Conservation (phyloP, 371 early-diverging fungal genomes). For the Blakeslea trispora region DNA sequence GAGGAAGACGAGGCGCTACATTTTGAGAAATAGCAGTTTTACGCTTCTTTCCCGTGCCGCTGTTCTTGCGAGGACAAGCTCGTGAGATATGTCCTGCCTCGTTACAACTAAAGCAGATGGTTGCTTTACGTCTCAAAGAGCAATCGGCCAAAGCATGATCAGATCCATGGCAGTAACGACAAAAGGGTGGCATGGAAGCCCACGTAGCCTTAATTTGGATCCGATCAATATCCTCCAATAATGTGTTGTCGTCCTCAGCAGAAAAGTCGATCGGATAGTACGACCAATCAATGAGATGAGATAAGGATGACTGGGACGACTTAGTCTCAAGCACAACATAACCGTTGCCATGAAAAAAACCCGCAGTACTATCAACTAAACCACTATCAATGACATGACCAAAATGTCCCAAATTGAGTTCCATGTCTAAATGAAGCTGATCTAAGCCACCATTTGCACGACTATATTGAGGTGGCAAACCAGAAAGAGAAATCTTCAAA, state of each 20-base stretch:
- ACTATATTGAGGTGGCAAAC: slow-evolving; percentile 1
- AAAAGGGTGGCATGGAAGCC: slow-evolving; percentile 8
- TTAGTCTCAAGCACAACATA: slow-evolving; percentile 24
- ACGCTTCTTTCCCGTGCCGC: too few relatives aligned
- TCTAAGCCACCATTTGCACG: background rate
- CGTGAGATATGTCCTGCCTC: slow-evolving; percentile 3
- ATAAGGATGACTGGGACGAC: slow-evolving; percentile 45
- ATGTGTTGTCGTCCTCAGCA: background rate
- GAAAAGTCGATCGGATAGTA: background rate
- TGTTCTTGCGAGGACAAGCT: too few relatives aligned
- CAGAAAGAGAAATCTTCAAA: background rate
- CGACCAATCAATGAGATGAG: slow-evolving; percentile 56
- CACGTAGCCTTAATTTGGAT: background rate
- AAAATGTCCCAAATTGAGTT: background rate
- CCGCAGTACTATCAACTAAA: background rate
- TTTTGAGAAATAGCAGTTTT: too few relatives aligned
- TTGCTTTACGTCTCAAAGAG: background rate
- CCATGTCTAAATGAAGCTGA: background rate
- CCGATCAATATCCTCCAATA: background rate
- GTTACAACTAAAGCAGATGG: background rate
- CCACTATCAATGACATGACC: slow-evolving; percentile 5
- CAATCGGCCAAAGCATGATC: slow-evolving; percentile 8
- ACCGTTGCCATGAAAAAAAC: slow-evolving; percentile 3
- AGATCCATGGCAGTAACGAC: slow-evolving; percentile 5
- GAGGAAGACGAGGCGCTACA: too few relatives aligned